Conservation (phyloP, 495 filamentous ascomycete species). For the Neurospora sp. region DNA sequence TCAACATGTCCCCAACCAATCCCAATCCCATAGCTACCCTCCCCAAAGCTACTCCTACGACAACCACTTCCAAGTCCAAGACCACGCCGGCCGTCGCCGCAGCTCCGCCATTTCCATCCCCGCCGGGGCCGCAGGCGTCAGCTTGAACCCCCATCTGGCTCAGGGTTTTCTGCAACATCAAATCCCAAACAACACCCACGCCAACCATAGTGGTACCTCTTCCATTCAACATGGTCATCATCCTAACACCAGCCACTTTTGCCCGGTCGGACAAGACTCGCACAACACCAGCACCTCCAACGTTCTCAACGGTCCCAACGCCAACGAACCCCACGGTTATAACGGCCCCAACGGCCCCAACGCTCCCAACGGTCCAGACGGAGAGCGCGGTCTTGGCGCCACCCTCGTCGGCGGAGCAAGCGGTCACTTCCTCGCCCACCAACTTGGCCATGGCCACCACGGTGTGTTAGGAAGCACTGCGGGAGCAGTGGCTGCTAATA, state of each 20-base stretch:
- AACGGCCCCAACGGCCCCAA: too few species aligned
- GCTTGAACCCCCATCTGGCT: not conserved
- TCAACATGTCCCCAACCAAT: not conserved
- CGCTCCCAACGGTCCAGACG: conserved; percentile 14
- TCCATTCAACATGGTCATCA: not conserved
- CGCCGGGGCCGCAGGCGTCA: not conserved
- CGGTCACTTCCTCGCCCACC: conserved; percentile 42
- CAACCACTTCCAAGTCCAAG: not conserved
- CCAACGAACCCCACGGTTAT: too few species aligned
- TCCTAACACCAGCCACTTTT: not conserved
- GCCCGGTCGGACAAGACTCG: not conserved
- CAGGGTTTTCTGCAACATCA: not conserved
- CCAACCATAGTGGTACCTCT: not conserved
- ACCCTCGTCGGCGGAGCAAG: conserved; percentile 44
- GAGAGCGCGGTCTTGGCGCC: conserved; percentile 42
- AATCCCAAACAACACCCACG: not conserved
- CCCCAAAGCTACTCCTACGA: not conserved
- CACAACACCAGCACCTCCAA: not conserved
- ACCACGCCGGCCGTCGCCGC: not conserved
- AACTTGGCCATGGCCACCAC: conserved; percentile 27
- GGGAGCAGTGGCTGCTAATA: conserved; percentile 48
- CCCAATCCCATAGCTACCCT: not conserved
- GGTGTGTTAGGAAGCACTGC: conserved; percentile 40
- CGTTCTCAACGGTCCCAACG: too few species aligned
- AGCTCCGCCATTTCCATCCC: not conserved